These are phyloP conservation scores for Euryodendron excelsum DNA, from an alignment of 148 eudicot genomes.

Conservation along the genomic window DNA sequence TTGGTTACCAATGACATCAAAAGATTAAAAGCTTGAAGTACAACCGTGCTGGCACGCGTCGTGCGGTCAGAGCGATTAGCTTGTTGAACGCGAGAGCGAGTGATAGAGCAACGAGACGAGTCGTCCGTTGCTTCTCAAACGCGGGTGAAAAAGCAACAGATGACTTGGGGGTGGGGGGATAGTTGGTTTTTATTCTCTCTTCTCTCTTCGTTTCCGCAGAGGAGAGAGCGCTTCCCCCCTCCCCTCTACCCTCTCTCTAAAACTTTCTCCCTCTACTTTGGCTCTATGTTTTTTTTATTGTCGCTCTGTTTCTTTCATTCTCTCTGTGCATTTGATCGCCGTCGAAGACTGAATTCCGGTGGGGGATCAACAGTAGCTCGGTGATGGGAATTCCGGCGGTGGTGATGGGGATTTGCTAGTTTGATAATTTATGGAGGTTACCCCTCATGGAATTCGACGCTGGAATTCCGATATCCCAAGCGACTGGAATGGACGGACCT, in stretches of 20 bases:
- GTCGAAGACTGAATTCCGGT: background rate
- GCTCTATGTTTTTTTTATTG: too few species aligned
- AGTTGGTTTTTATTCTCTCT: constrained; percentile 54
- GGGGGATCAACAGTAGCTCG: background rate
- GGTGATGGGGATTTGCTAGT: background rate
- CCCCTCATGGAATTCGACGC: constrained; percentile 21
- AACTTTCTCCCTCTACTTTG: constrained; percentile 1
- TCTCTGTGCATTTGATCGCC: background rate
- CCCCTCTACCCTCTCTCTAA: background rate
- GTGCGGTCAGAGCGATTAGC: background rate
- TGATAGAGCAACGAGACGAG: background rate
- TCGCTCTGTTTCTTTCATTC: background rate
- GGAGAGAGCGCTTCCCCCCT: constrained; percentile 29
- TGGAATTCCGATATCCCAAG: constrained; percentile 38
- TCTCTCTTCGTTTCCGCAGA: constrained; percentile 30
- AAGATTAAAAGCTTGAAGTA: too few species aligned
- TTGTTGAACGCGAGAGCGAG: background rate
- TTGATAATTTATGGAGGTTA: constrained; percentile 3
- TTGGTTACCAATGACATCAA: too few species aligned
- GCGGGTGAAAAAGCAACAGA: background rate
- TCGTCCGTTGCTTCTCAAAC: background rate
- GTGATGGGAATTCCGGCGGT: constrained; percentile 22
- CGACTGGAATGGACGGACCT: constrained; percentile 35
- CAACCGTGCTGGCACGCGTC: background rate
- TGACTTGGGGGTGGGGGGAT: constrained; percentile 17